Base-by-base conservation (phyloP, 163 green algal species). In the Coccomyxa subellipsoidea region DNA sequence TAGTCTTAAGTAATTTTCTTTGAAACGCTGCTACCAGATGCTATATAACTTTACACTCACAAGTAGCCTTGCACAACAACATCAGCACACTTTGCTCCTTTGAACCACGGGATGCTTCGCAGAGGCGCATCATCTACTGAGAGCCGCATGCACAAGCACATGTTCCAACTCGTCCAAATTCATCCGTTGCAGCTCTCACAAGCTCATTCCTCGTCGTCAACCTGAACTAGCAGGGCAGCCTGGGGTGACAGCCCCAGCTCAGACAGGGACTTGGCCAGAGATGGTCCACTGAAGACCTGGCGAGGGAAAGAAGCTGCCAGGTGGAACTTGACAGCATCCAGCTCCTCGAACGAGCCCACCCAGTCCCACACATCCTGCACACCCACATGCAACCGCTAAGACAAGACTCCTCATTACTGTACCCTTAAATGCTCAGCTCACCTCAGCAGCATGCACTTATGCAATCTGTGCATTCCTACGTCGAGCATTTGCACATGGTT, bases 241-340 rank as follows among this genome's bases (percentile, higher is more conserved):
- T 90, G 84, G 8, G 84, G 84, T 36, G 75, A 71, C 18, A 93
- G 79, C n/a, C 77, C 78, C 36, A 89, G 81, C 53, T 87, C 72
- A 7, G 73, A 40, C 8, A 93, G 69, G 18, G 77, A 77, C 35
- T 83, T 69, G 12, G 25, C 4, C 38, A 85, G 47, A 2, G 82
- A 79, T 32, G 37, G 47, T 27, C 32, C 54, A n/a, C 29, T 66
- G 54, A 84, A 84, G 32, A 89, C 78, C 23, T 71, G 37, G 12
- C 85, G 76, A 4, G 89, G 89, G 80, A 87, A 90, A 21, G 84
- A 87, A 38, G 79, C 86, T 35, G 84, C 89, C 76, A 92, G 76
- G 69, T 78, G 82, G 75, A 87, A 92, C 3, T 83, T 79, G 32
- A 85, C 32, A 5, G 76, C n/a, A 76, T 54, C 78, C 38, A 86